Base-by-base conservation (phyloP, 2,329 filamentous ascomycete genomes). In the Hypomyces rosellus region DNA sequence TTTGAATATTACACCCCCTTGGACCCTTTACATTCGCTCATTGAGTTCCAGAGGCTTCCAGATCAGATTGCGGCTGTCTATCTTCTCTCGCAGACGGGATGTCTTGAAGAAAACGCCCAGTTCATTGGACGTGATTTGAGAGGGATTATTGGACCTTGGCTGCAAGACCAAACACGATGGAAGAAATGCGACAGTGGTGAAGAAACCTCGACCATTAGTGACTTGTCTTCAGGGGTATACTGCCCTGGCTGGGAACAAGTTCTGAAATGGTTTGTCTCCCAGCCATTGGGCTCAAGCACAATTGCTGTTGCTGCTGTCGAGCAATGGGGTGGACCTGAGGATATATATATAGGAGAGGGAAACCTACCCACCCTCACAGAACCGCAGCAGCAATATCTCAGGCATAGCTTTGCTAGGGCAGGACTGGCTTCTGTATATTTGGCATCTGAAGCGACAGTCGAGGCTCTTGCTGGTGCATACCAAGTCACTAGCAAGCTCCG, bases 301-400 rank as follows among this genome's bases (percentile, higher is more conserved):
- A 70, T 82, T n/a, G 78, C 81, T n/a, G 73, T 83, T 33, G 74
- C 75, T 45, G 82, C 78, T 7, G 71, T 90, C 34, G 77, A 83
- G 53, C 78, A 86, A 55, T 92, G 87, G 87, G 81, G 85, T 58
- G 88, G 87, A 0, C 85, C 86, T 1, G 72, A 72, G 6, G 87
- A 91, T 60, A 75, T 85, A 43, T 84, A 90, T 56, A 64, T 89
- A 4, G 85, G 83, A 3, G 79, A 77, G 12, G 80, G 76, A 56
- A 75, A 76, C 7, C 72, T 71, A 2, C 65, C 74, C 44, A 81
- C 80, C 69, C 64, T 89, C 45, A 75, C 78, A 44, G 82, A 87
- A 44, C 72, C 79, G 3, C 74, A 81, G 42, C 78, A 82, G 56
- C 70, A 74, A 34, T 76, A 80, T 54, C 70, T 90, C 4, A 77